Evolutionary conservation across 2,329 filamentous ascomycete species (phyloP).

Genomic region (Scytalidium lignicola): DNA sequence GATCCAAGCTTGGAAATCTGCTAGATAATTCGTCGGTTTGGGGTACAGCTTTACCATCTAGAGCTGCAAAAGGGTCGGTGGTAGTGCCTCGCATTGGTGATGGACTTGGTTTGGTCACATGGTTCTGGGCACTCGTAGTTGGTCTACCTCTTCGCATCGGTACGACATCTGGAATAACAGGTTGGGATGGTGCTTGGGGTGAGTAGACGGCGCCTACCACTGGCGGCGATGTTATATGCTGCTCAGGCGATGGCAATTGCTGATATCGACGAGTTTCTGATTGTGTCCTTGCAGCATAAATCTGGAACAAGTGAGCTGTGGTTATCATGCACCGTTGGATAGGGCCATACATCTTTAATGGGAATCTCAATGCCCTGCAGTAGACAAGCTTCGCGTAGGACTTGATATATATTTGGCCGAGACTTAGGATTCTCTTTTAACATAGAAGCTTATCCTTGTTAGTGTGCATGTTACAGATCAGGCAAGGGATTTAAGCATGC

Average conservation of each 20-base stretch:
- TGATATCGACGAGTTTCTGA: slow-evolving; percentile 58
- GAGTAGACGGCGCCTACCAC: slow-evolving; percentile 78
- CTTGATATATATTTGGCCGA: slow-evolving; percentile 91
- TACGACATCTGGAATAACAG: slow-evolving; percentile 78
- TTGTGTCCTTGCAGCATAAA: slow-evolving; percentile 61
- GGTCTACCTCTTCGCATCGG: slow-evolving; percentile 90
- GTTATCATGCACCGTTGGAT: background rate
- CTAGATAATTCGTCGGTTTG: slow-evolving; percentile 75
- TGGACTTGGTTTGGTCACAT: slow-evolving; percentile 51
- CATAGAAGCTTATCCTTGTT: slow-evolving; percentile 65
- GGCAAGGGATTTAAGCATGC: slow-evolving; percentile 14
- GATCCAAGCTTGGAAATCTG: slow-evolving; percentile 84
- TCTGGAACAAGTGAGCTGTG: slow-evolving; percentile 41
- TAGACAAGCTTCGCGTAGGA: slow-evolving; percentile 76
- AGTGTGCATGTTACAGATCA: slow-evolving; percentile 7
- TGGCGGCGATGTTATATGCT: slow-evolving; percentile 44
- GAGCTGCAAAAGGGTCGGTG: slow-evolving; percentile 83
- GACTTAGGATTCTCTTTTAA: slow-evolving; percentile 70
- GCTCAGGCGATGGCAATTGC: slow-evolving; percentile 51
- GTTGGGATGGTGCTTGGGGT: slow-evolving; percentile 64
- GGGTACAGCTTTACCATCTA: slow-evolving; percentile 62
- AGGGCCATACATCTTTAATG: slow-evolving; percentile 74
- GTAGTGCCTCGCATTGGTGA: slow-evolving; percentile 66
- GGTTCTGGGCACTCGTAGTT: slow-evolving; percentile 42
- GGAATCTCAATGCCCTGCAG: slow-evolving; percentile 87